Evolutionary conservation across 371 early-diverging fungal species (phyloP).

Genomic region (Rhizomucor miehei): DNA sequence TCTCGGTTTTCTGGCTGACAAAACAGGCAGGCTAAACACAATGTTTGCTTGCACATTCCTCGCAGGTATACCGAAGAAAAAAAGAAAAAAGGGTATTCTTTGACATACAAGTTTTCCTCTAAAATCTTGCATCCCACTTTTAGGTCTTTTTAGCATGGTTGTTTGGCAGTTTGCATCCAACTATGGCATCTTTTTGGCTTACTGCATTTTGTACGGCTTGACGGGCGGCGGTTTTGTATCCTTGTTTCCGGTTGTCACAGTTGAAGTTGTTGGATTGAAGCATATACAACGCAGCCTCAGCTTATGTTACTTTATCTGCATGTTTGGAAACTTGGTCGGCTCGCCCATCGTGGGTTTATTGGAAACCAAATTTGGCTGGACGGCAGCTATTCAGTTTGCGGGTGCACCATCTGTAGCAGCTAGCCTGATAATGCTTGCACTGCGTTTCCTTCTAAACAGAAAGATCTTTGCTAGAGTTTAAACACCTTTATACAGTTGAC

Average conservation of each 20-base stretch:
- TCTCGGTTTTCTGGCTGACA: constrained; percentile 34
- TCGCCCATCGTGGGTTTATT: constrained; percentile 45
- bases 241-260: constrained; percentile 45
- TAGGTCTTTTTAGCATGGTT: constrained; percentile 47
- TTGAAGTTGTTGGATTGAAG: constrained; percentile 43
- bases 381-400: constrained; percentile 50
- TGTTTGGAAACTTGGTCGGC: constrained; percentile 42
- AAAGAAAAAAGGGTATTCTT: neutral
- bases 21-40: constrained; percentile 13
- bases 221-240: constrained; percentile 54
- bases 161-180: constrained; percentile 61
- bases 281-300: constrained; percentile 42
- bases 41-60: constrained; percentile 18
- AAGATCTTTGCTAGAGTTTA: constrained; percentile 6
- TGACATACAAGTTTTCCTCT: neutral
- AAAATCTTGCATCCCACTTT: neutral
- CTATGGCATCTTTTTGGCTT: constrained; percentile 38
- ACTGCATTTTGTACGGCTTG: constrained; percentile 47
- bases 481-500: neutral
- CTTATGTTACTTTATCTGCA: constrained; percentile 35
- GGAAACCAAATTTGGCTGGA: constrained; percentile 31
- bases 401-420: constrained; percentile 40
- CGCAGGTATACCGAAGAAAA: neutral
- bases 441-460: constrained; percentile 8
- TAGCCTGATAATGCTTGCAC: constrained; percentile 16